Evolutionary conservation across 1,139 yeast genomes (phyloP), one percentile per base, ranked within the genome.

Genomic region (Saccharomycopsis hybrid): DNA sequence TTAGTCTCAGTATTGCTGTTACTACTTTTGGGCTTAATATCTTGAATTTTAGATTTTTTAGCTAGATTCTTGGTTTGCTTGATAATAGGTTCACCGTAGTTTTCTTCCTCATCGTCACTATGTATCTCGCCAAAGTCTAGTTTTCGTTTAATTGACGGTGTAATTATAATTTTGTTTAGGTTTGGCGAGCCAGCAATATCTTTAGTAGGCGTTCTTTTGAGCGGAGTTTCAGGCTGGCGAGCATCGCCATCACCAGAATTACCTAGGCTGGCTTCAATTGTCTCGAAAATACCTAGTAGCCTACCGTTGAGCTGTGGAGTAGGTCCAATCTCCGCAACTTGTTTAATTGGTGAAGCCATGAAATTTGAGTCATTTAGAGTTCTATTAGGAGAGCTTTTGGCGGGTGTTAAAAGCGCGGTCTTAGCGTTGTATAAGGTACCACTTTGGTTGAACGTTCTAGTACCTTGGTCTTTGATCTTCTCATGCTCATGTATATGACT

Each of bases 231-330:
- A 7, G 35, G 7, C 35, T 31, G 35, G 35, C 11, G 35, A 7
- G 24, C 24, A 7, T 11, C 24, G n/a, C 24, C 39, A 18, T 18
- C 18, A 18, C 18, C 18, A 18, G 18, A 18, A 18, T 18, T 18
- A 18, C 18, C 18, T 18, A 18, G 18, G 18, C 18, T 18, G 18
- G 18, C 18, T 18, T 18, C 18, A 28, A 69, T 59, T 49, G 68
- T 57, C 56, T 74, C 78, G 57, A 74, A 72, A 11, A 74, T 67
- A 11, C 76, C 72, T 18, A 73, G 60, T 5, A 74, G 72, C 46
- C 69, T 69, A 0, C 78, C 78, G 54, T 73, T 72, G 2, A 77
- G 76, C 51, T 74, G 78, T 0, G 78, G 78, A 2, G 78, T 74
- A 1, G 78, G 78, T 0, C 78, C 78, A 45, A 73, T 58, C 56